phyloP scores from a whole-genome alignment of 1,284 basidiomycete species.

The Heliocybe sulcata region DNA sequence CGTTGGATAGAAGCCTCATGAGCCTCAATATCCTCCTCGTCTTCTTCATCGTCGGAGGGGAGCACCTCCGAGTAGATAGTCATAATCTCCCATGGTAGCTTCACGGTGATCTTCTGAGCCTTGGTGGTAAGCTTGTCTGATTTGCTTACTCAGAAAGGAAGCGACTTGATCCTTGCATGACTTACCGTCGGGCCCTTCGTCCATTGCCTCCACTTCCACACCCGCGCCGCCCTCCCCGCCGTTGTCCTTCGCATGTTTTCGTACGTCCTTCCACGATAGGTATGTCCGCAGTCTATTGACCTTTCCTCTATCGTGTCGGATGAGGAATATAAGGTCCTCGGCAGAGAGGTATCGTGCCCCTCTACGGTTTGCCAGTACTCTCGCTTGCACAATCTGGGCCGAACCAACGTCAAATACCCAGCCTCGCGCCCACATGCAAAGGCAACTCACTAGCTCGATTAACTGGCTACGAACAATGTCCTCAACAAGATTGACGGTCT shows the following conservation, averaged over 20 bases:
- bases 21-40: constrained; percentile 94
- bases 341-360: constrained; percentile 83
- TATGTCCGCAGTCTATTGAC: constrained; percentile 92
- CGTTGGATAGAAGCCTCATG: constrained; percentile 90
- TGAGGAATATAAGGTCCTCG: constrained; percentile 95
- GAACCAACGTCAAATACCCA: neutral
- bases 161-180: neutral
- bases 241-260: constrained; percentile 90
- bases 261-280: constrained; percentile 97
- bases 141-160: neutral
- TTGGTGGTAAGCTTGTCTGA: constrained; percentile 77
- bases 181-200: constrained; percentile 72
- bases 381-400: constrained; percentile 82
- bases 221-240: constrained; percentile 73
- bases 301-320: constrained; percentile 91
- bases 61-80: constrained; percentile 89
- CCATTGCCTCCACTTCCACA: constrained; percentile 72
- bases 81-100: constrained; percentile 93
- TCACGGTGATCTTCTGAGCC: constrained; percentile 90
- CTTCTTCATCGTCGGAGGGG: constrained; percentile 88
- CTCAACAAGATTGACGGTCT: constrained; percentile 89
- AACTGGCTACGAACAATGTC: constrained; percentile 94
- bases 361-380: constrained; percentile 75
- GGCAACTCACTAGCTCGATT: constrained; percentile 73
- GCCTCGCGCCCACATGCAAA: neutral